A percentile compares a stretch with the other conserved stretches of the same genome.
phyloP scores from a whole-genome alignment of 2,329 filamentous ascomycete genomes.

The Aspergillus niger region DNA sequence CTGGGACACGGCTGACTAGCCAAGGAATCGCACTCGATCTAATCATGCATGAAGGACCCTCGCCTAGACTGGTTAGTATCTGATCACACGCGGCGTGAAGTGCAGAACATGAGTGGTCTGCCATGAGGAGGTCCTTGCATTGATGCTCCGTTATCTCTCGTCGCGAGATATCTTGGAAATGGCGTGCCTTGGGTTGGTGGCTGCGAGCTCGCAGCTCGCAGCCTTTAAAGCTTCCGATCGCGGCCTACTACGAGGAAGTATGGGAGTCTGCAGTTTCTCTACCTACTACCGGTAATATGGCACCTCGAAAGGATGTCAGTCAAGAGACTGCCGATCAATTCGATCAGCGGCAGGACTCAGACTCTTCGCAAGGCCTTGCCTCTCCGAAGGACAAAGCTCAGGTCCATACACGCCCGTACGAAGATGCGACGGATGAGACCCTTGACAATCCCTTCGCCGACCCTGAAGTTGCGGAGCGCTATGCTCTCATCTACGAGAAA shows the following conservation, averaged over 20 bases:
- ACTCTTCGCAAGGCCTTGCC: background rate
- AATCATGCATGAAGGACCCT: background rate
- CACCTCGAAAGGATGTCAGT: background rate
- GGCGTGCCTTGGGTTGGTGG: background rate
- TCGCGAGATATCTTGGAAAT: background rate
- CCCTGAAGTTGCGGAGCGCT: constrained; percentile 55
- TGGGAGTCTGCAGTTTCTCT: too few species aligned
- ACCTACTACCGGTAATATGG: background rate
- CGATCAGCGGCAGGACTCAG: background rate
- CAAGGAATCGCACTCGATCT: background rate
- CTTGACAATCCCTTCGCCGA: constrained; percentile 50
- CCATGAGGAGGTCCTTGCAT: background rate
- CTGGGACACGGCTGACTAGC: background rate
- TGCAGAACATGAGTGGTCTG: background rate
- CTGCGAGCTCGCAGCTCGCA: background rate
- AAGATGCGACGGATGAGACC: background rate
- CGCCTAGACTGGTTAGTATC: background rate
- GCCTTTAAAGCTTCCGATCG: background rate
- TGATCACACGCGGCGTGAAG: background rate
- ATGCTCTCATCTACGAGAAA: constrained; percentile 57
- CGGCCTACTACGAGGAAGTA: background rate
- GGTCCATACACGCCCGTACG: background rate
- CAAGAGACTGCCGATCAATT: background rate
- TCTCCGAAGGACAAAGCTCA: background rate
- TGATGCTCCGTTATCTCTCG: background rate